Evolutionary conservation across 805 yeast species (phyloP).

Genomic region (Wickerhamomyces hampshirensis): DNA sequence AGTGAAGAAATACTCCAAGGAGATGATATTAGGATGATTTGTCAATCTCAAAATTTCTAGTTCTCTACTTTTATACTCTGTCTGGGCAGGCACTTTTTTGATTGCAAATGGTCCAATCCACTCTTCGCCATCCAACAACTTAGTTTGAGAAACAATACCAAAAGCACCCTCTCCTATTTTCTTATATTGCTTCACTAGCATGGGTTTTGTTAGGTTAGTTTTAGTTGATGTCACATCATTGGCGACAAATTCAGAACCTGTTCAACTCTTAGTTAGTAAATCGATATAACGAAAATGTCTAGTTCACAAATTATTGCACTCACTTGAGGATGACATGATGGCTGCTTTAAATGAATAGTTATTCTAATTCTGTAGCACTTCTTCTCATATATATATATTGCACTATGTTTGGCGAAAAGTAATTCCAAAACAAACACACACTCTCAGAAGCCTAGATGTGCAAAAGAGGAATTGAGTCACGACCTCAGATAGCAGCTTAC

Average conservation of each 20-base stretch:
- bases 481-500: too few species aligned
- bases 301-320: too few species aligned
- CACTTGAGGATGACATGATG: too few species aligned
- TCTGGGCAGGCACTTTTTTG: conserved; percentile 81
- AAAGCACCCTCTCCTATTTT: conserved; percentile 85
- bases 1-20: conserved; percentile 65
- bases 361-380: too few species aligned
- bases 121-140: conserved; percentile 35
- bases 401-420: too few species aligned
- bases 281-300: too few species aligned
- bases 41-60: conserved; percentile 70
- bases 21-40: conserved; percentile 75
- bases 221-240: conserved; percentile 60
- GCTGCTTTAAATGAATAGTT: too few species aligned
- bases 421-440: too few species aligned
- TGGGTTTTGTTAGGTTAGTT: conserved; percentile 47
- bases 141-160: conserved; percentile 80
- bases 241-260: conserved; percentile 39
- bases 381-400: too few species aligned
- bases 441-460: too few species aligned
- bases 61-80: conserved; percentile 81
- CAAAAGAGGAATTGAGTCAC: too few species aligned
- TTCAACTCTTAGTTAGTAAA: too few species aligned
- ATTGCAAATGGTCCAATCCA: conserved; percentile 85
- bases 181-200: conserved; percentile 67